These are phyloP conservation scores for Fusarium xyrophilum DNA, from an alignment of 2,329 filamentous ascomycete genomes.

Conservation along the genomic window DNA sequence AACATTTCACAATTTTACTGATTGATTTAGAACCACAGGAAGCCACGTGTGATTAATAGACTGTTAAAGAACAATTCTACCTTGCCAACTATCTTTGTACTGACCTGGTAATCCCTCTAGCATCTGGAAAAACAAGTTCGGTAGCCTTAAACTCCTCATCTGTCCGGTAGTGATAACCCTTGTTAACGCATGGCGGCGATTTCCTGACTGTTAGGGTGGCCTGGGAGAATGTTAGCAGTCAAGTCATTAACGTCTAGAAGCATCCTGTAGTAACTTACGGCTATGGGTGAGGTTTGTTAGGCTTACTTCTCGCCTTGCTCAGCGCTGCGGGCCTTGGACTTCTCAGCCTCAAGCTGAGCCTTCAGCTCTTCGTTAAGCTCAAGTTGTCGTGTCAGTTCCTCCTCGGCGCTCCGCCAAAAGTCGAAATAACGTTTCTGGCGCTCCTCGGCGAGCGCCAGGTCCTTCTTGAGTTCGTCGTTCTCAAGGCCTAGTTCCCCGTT, in stretches of 20 bases:
- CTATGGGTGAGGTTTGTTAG: too few species aligned
- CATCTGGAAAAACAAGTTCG: fast-evolving
- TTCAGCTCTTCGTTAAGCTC: too few species aligned
- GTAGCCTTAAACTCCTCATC: fast-evolving
- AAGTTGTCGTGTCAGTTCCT: too few species aligned
- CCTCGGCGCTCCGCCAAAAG: too few species aligned
- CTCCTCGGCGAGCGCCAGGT: too few species aligned
- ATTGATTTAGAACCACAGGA: not conserved
- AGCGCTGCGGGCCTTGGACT: too few species aligned
- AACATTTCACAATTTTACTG: not conserved
- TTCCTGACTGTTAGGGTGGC: fast-evolving
- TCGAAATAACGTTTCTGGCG: too few species aligned
- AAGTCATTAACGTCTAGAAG: not conserved
- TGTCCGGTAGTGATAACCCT: fast-evolving
- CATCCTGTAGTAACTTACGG: too few species aligned
- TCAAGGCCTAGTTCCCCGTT: too few species aligned
- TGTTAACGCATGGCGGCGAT: fast-evolving
- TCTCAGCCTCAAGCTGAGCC: too few species aligned
- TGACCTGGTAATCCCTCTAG: not conserved
- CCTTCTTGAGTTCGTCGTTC: too few species aligned
- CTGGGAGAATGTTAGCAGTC: not conserved
- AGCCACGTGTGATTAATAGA: not conserved
- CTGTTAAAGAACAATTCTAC: not conserved
- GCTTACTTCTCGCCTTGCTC: too few species aligned
- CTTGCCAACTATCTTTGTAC: fast-evolving